These are phyloP conservation scores for Teunomyces atbi DNA, from an alignment of 805 yeast species.

Conservation along the genomic window DNA sequence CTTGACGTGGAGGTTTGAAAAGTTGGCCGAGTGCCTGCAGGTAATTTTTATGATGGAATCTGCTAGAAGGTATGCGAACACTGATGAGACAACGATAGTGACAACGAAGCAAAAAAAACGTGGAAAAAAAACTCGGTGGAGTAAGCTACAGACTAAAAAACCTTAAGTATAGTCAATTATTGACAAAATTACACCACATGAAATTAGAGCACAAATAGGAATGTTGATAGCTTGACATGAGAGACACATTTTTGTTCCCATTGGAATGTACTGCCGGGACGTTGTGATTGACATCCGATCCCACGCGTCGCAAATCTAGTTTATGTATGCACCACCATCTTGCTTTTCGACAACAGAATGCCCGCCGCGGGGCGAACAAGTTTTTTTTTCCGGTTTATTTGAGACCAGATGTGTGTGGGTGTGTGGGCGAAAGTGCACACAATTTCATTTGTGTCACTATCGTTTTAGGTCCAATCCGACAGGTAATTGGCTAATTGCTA, in stretches of 20 bases:
- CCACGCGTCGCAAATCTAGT: not conserved
- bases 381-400: not conserved
- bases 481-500: not conserved
- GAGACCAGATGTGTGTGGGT: not conserved
- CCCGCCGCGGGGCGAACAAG: not conserved
- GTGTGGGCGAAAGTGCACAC: not conserved
- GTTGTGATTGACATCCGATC: not conserved
- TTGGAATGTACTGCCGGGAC: not conserved
- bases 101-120: not conserved
- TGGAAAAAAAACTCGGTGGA: not conserved
- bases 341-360: not conserved
- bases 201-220: no score
- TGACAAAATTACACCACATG: no score
- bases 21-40: not conserved
- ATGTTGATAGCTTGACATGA: no score
- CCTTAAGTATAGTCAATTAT: not conserved
- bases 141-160: not conserved
- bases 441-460: not conserved
- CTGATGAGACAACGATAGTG: not conserved
- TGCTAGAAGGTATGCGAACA: slow-evolving; percentile 2
- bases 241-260: not conserved
- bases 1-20: slow-evolving; percentile 6
- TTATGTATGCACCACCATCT: not conserved
- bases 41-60: not conserved
- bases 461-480: not conserved